Conservation (phyloP, 345 rosid genomes). For the Toxicodendron radicans region DNA sequence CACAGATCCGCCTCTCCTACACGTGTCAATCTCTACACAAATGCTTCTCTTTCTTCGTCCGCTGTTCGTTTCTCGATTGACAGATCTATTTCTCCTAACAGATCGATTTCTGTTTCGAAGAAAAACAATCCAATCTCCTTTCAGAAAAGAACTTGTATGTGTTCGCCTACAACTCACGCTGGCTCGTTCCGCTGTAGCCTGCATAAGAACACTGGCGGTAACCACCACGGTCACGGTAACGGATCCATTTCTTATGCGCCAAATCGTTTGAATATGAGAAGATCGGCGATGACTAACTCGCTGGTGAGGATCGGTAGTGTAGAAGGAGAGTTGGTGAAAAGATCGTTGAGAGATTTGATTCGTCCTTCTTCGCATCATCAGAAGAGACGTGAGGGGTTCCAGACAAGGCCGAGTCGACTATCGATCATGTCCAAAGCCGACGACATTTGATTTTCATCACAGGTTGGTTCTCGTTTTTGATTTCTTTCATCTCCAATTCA, state of each 20-base stretch:
- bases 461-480: conserved; percentile 36
- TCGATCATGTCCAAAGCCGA: conserved; percentile 65
- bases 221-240: conserved; percentile 29
- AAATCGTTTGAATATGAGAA: conserved; percentile 64
- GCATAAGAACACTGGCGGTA: conserved; percentile 48
- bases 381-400: conserved; percentile 57
- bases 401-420: conserved; percentile 70
- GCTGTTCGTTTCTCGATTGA: conserved; percentile 65
- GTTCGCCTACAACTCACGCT: conserved; percentile 87
- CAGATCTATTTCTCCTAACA: conserved; percentile 54
- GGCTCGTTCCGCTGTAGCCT: conserved; percentile 83
- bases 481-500: not conserved
- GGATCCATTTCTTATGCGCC: conserved; percentile 42
- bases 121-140: conserved; percentile 36
- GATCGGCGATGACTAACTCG: conserved; percentile 92
- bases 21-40: conserved; percentile 53
- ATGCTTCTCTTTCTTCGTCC: conserved; percentile 36
- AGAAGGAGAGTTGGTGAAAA: conserved; percentile 85
- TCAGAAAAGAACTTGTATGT: conserved; percentile 65
- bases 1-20: conserved; percentile 68
- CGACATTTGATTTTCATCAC: conserved; percentile 22
- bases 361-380: conserved; percentile 89
- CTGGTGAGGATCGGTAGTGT: conserved; percentile 92
- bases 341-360: conserved; percentile 84
- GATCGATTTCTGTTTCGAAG: conserved; percentile 50